These are phyloP conservation scores for Cocos nucifera DNA, from an alignment of 176 grass and related monocot genomes.

Conservation along the genomic window DNA sequence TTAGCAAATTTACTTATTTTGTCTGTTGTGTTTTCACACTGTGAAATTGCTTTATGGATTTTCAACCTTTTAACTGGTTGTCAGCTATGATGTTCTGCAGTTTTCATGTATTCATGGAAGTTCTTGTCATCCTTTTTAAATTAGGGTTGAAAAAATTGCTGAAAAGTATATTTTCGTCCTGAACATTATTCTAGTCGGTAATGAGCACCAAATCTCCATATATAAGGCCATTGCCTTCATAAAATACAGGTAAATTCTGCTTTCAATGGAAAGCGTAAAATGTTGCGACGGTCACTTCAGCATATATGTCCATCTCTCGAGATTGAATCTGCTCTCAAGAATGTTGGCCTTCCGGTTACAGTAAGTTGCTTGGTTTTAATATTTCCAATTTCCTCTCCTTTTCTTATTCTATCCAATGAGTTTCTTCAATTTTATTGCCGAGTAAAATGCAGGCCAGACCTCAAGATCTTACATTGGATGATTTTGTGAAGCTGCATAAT, in stretches of 20 bases:
- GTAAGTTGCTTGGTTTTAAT: conserved; percentile 26
- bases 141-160: too few relatives aligned
- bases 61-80: too few relatives aligned
- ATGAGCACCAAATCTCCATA: too few relatives aligned
- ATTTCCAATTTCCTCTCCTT: background rate
- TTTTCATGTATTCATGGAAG: too few relatives aligned
- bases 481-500: conserved; percentile 91
- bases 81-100: too few relatives aligned
- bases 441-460: conserved; percentile 66
- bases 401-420: background rate
- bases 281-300: conserved; percentile 87
- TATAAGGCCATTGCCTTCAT: background rate
- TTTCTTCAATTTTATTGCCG: background rate
- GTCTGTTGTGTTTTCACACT: too few relatives aligned
- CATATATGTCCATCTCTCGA: conserved; percentile 50
- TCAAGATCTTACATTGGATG: conserved; percentile 54
- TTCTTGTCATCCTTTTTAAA: too few relatives aligned
- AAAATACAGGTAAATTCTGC: conserved; percentile 66
- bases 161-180: too few relatives aligned
- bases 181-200: too few relatives aligned
- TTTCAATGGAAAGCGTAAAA: conserved; percentile 94
- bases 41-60: too few relatives aligned
- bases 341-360: conserved; percentile 60
- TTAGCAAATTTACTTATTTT: too few relatives aligned
- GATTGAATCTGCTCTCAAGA: conserved; percentile 56